Conservation (phyloP, 768 basidiomycete genomes). For the Boletus subparvulus region DNA sequence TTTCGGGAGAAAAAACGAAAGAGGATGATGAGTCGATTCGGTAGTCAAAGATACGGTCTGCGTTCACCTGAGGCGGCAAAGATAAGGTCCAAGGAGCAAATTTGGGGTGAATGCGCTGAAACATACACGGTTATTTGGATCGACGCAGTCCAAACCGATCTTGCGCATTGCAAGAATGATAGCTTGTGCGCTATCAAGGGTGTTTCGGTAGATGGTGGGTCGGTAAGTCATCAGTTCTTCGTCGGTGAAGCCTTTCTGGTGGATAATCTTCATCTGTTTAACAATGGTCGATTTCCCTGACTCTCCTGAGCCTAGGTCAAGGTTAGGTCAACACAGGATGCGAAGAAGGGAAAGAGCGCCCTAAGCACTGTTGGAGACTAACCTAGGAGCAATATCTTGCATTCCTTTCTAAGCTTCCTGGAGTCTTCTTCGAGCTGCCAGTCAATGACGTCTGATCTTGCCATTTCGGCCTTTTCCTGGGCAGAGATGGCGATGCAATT, state of each 20-base stretch:
- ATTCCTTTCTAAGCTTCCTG: constrained; percentile 78
- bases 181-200: constrained; percentile 85
- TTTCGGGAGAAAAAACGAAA: constrained; percentile 56
- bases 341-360: constrained; percentile 9
- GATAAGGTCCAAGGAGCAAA: background rate
- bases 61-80: constrained; percentile 38
- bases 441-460: constrained; percentile 75
- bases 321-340: background rate
- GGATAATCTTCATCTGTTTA: constrained; percentile 99
- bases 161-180: constrained; percentile 85
- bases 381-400: constrained; percentile 93
- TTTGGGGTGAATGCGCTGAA: accelerated
- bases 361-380: constrained; percentile 30
- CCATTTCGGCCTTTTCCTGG: constrained; percentile 55
- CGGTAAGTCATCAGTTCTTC: constrained; percentile 78
- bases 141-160: constrained; percentile 74
- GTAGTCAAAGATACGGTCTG: constrained; percentile 65
- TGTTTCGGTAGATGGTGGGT: constrained; percentile 79
- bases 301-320: constrained; percentile 81
- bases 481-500: constrained; percentile 47
- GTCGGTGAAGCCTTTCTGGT: constrained; percentile 83
- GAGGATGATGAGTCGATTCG: constrained; percentile 40
- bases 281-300: constrained; percentile 95
- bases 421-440: constrained; percentile 83
- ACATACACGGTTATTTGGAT: constrained; percentile 58